These are phyloP conservation scores for Penicillium maclennaniae DNA, from an alignment of 495 filamentous ascomycete genomes.

Conservation along the genomic window DNA sequence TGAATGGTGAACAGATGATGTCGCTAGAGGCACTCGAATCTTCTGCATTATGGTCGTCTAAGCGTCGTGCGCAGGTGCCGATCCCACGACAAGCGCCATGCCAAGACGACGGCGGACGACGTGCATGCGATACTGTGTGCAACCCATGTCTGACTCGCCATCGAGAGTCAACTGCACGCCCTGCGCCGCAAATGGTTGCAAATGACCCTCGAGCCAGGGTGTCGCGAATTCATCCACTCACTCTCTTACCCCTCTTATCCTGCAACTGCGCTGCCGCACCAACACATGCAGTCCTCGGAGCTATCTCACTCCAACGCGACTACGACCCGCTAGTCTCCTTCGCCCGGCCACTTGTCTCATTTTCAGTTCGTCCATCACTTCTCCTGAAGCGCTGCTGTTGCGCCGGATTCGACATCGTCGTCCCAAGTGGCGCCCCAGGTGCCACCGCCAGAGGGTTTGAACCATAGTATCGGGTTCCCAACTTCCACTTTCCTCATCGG, in stretches of 20 bases:
- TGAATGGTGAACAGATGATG: constrained; percentile 5
- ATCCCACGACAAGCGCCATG: constrained; percentile 36
- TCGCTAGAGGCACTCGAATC: not conserved
- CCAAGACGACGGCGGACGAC: constrained; percentile 34
- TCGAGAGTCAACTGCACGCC: constrained; percentile 21
- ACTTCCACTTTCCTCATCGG: constrained; percentile 21
- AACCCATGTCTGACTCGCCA: constrained; percentile 17
- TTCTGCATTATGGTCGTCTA: not conserved
- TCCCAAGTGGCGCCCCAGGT: constrained; percentile 15
- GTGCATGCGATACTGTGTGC: constrained; percentile 18
- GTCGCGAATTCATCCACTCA: constrained; percentile 10
- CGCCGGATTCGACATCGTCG: constrained; percentile 5
- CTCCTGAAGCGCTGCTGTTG: constrained; percentile 18
- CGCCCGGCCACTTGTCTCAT: constrained; percentile 7
- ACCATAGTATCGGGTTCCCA: constrained; percentile 31
- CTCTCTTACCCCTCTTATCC: constrained; percentile 10
- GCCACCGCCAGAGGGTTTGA: constrained; percentile 29
- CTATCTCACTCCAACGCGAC: constrained; percentile 8
- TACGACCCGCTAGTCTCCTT: constrained; percentile 6
- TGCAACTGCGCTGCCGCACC: constrained; percentile 8
- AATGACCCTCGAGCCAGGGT: constrained; percentile 8
- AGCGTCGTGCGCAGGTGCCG: constrained; percentile 11
- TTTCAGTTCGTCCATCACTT: constrained; percentile 5
- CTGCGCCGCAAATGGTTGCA: constrained; percentile 25
- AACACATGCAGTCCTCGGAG: constrained; percentile 18